Base-by-base conservation (phyloP, 257 asterid genomes). In the Lycium ferocissimum region DNA sequence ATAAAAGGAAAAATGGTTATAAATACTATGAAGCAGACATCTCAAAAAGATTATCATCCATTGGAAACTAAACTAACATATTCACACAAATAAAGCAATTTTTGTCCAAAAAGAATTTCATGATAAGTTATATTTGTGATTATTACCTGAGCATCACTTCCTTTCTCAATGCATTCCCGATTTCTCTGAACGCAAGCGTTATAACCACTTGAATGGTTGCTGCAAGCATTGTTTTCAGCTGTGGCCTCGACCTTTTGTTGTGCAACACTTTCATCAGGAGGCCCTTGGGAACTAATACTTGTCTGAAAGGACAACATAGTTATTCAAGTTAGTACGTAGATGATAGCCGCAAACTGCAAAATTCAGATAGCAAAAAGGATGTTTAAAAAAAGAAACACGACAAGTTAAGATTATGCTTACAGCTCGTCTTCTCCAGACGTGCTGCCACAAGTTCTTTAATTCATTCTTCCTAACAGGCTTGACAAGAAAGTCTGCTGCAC, bases 371-470 rank as follows among this genome's bases (percentile, higher is more conserved):
- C 45, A 78, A 26, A 78, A 51, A 2, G 51, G 63, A 82, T 40
- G 51, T 63, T 13, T 33, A 15, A 51, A 38, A 18, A 72, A 65
- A 49, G 62, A 66, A 8, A 65, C 9, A 40, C 15, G 47, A 57
- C 56, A 17, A 17, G 8, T 69, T 11, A 63, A 59, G 53, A 83
- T 79, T 37, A 75, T 43, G 86, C 98, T 90, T 91, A 96, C 99
- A 73, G 94, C 92, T 93, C 90, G 98, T 91, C 94, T 95, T 93
- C 98, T 95, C 99, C 99, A 97, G 61, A 95, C 96, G 75, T 97
- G 99, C 93, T 95, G 99, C 99, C 99, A 97, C 90, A 97, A 88
- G 89, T 97, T 95, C 87, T 91, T 92, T 86, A 97, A 92, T 95
- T 97, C 99, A 20, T 97, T 97, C 85, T 93, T 97, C 84, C 99